phyloP scores from a whole-genome alignment of 345 rosid species.

The Salix udensis region DNA sequence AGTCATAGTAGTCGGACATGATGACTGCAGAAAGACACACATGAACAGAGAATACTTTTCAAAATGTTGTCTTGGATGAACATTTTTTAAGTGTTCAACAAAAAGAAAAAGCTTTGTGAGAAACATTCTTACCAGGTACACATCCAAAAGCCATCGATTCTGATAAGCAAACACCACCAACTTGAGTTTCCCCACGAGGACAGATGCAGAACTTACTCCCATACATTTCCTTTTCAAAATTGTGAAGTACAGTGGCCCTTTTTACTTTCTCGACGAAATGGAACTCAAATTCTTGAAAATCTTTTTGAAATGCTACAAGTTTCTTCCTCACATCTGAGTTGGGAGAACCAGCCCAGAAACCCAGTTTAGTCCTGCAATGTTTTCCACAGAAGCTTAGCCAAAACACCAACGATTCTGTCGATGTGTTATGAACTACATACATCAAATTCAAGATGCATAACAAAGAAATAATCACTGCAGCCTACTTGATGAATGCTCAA shows the following conservation, averaged over 20 bases:
- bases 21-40: slow-evolving; percentile 51
- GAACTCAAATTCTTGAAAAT: slow-evolving; percentile 68
- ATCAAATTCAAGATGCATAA: neutral
- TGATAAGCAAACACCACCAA: slow-evolving; percentile 90
- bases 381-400: too few relatives aligned
- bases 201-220: slow-evolving; percentile 87
- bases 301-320: neutral
- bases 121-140: slow-evolving; percentile 64
- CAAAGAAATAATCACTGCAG: neutral
- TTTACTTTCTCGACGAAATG: slow-evolving; percentile 78
- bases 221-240: slow-evolving; percentile 90
- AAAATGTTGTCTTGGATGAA: too few relatives aligned
- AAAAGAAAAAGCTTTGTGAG: neutral
- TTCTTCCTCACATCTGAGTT: slow-evolving; percentile 96
- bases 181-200: slow-evolving; percentile 92
- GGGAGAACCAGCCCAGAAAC: slow-evolving; percentile 97
- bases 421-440: neutral
- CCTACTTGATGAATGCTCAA: neutral
- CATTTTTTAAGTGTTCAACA: too few relatives aligned
- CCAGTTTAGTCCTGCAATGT: slow-evolving; percentile 71
- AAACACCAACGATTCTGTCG: too few relatives aligned
- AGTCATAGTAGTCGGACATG: slow-evolving; percentile 77
- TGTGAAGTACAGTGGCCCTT: slow-evolving; percentile 74
- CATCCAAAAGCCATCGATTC: slow-evolving; percentile 98
- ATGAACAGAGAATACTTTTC: neutral